Conservation (phyloP, 78 protist genomes). For the Capsaspora owczarzaki region DNA sequence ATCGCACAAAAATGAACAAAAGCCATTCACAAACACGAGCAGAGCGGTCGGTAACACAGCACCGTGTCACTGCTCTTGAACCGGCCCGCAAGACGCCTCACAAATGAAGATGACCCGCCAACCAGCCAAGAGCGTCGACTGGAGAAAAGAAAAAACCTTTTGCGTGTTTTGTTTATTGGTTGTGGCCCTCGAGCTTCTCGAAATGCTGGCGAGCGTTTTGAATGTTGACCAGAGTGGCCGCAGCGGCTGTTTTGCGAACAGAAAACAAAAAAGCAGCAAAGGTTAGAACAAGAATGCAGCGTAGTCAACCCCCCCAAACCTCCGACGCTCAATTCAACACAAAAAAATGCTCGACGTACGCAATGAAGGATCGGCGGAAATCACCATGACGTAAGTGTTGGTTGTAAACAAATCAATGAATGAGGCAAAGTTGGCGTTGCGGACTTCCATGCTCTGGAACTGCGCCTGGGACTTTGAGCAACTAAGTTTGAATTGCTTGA, state of each 20-base stretch:
- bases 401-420: constrained; percentile 87
- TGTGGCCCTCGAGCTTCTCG: constrained; percentile 24
- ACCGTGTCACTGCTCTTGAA: no score
- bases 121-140: no score
- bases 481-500: constrained; percentile 92
- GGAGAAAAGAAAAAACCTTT: no score
- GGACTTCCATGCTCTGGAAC: constrained; percentile 49
- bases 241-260: constrained; percentile 4
- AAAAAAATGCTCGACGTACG: not conserved
- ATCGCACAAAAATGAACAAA: no score
- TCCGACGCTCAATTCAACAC: no score
- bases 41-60: no score
- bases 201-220: constrained; percentile 41
- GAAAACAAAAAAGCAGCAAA: not conserved
- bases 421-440: constrained; percentile 76
- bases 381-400: constrained; percentile 92
- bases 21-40: no score
- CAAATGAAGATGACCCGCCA: no score
- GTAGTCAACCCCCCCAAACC: no score
- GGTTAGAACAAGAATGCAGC: not conserved
- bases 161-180: no score
- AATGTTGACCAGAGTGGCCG: constrained; percentile 40
- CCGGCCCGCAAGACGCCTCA: no score
- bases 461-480: constrained; percentile 53
- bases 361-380: constrained; percentile 67